Percentiles rank a stretch among this genome's conserved stretches.
phyloP scores from a whole-genome alignment of 1,284 basidiomycete species.

The Flammula alnicola region DNA sequence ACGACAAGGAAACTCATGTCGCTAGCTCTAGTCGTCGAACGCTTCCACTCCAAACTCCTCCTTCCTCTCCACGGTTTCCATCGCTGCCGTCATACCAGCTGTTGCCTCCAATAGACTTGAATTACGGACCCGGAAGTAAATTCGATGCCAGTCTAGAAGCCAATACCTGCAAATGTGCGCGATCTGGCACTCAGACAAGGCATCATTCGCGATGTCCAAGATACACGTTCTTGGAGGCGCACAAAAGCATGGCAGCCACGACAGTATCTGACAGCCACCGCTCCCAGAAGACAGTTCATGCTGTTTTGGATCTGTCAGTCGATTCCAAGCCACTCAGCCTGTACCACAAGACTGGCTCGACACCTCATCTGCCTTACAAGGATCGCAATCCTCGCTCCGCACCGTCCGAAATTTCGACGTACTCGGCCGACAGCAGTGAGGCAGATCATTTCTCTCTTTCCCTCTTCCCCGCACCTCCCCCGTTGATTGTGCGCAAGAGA shows the following conservation, averaged over 20 bases:
- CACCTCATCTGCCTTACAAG: slow-evolving; percentile 31
- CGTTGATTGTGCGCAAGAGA: slow-evolving; percentile 42
- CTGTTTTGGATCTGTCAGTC: slow-evolving; percentile 23
- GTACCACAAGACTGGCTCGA: slow-evolving; percentile 29
- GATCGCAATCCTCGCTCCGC: slow-evolving; percentile 11
- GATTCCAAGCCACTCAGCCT: slow-evolving; percentile 22
- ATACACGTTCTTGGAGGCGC: slow-evolving; percentile 12
- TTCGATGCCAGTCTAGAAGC: slow-evolving; percentile 13
- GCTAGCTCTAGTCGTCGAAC: slow-evolving; percentile 7
- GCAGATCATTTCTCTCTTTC: slow-evolving; percentile 37
- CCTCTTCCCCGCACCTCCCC: slow-evolving; percentile 47
- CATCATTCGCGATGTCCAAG: slow-evolving; percentile 20
- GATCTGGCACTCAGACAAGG: slow-evolving; percentile 6
- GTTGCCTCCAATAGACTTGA: slow-evolving; percentile 22
- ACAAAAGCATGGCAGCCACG: slow-evolving; percentile 4
- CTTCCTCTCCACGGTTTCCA: slow-evolving; percentile 16
- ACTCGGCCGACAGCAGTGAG: slow-evolving; percentile 18
- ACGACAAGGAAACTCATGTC: slow-evolving; percentile 3
- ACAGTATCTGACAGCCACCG: neutral
- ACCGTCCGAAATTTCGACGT: slow-evolving; percentile 15
- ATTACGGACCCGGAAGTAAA: slow-evolving; percentile 18
- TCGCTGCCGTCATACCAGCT: slow-evolving; percentile 20
- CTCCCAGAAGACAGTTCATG: slow-evolving; percentile 20
- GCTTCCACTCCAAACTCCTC: slow-evolving; percentile 8
- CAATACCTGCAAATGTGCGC: slow-evolving; percentile 14